Percentiles rank a stretch among this genome's conserved stretches.
Evolutionary conservation across 2,329 filamentous ascomycete genomes (phyloP).

Genomic region (Sporothrix inflata): DNA sequence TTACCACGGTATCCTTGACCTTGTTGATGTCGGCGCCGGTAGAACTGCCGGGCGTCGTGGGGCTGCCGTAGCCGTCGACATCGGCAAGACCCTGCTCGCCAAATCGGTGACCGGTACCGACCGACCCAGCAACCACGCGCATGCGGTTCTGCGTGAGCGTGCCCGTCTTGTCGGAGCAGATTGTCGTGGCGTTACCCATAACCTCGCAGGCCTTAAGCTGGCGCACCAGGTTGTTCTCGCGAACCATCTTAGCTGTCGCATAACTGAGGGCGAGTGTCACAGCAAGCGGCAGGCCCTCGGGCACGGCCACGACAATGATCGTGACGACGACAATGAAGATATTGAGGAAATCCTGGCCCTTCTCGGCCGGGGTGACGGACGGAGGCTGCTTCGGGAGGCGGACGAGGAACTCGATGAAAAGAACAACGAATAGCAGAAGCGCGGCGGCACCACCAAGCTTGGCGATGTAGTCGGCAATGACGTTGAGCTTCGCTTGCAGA

Average conservation of each 20-base stretch:
- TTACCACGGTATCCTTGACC: conserved; percentile 7
- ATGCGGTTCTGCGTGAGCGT: conserved; percentile 71
- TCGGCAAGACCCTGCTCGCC: conserved; percentile 43
- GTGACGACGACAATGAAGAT: conserved; percentile 80
- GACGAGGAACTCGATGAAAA: conserved; percentile 84
- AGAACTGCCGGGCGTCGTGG: conserved; percentile 36
- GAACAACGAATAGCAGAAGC: conserved; percentile 77
- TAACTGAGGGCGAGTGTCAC: conserved; percentile 79
- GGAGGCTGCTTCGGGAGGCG: conserved; percentile 58
- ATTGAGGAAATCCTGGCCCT: conserved; percentile 76
- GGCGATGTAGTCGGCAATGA: conserved; percentile 76
- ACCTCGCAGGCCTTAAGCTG: conserved; percentile 79
- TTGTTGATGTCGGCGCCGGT: conserved; percentile 34
- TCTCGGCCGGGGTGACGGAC: conserved; percentile 63
- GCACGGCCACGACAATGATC: conserved; percentile 78
- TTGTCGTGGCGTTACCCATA: conserved; percentile 69
- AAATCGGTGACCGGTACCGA: conserved; percentile 61
- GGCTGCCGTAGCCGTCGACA: conserved; percentile 31
- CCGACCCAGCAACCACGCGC: conserved; percentile 64
- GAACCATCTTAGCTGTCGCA: conserved; percentile 76
- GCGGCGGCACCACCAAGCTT: conserved; percentile 77
- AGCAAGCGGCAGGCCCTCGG: conserved; percentile 75
- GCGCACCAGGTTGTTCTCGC: conserved; percentile 76
- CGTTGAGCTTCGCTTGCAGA: conserved; percentile 74
- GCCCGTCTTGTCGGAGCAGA: conserved; percentile 70